Base-by-base conservation (phyloP, 352 stramenopile species). In the Phytophthora brassicae region DNA sequence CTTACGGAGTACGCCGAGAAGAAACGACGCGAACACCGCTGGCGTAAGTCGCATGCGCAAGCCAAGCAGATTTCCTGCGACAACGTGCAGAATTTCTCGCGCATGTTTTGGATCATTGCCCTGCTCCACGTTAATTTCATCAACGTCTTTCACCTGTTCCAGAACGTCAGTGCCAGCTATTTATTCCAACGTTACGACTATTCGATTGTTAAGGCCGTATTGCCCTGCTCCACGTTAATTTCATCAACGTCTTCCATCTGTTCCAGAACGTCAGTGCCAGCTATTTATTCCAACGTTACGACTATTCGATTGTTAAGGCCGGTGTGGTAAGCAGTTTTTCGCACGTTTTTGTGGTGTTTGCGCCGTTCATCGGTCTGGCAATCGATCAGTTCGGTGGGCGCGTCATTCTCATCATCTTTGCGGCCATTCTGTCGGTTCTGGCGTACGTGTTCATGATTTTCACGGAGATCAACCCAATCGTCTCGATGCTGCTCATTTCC, bases 61-160 rank as follows among this genome's bases (percentile, higher is more conserved):
- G 43, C 46, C 36, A 77, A 79, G 42, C 61, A 75, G 23, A 70
- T 81, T 5, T 86, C 77, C 50, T 90, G 81, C 54, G 76, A 90
- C 16, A 88, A 66, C 8, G 70, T 91, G 36, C 74, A 84, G 28
- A 72, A 77, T 38, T 94, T 94, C 57, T 92, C 84, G 53, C 70
- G 75, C 67, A 88, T 92, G 73, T 97, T 97, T 59, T 96, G 88
- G 89, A 72, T 86, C 46, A 77, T 97, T 23, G 76, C 83, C 36
- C 51, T 93, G 19, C 70, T 96, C 8, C 88, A 97, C 73, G 86
- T 94, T 0, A 80, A 92, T 56, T 96, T 96, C 55, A 88, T 96
- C 54, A 93, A 94, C 45, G 85, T 95, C 7, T 97, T 96, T 64
- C 90, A 97, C 55, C 68, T 97, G 24, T 97, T 97, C 71, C 86